Evolutionary conservation across 2,329 filamentous ascomycete genomes (phyloP).

Genomic region (Epichloe gansuensis): DNA sequence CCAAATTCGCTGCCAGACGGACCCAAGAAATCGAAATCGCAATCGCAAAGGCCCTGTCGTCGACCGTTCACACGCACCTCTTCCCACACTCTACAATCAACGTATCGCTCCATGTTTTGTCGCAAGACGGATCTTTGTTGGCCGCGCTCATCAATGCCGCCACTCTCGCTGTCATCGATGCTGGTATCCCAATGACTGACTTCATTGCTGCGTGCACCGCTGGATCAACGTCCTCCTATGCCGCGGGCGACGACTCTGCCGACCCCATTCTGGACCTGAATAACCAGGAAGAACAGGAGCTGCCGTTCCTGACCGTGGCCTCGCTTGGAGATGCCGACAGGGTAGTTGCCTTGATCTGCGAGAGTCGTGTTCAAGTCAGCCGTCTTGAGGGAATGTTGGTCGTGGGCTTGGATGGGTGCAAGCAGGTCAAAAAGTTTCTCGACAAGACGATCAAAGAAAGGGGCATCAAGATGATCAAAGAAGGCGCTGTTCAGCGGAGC

Average conservation of each 20-base stretch:
- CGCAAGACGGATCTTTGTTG: constrained; percentile 80
- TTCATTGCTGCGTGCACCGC: constrained; percentile 84
- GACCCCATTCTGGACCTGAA: constrained; percentile 76
- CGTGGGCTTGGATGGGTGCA: constrained; percentile 84
- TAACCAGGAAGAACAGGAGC: constrained; percentile 68
- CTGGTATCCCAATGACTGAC: constrained; percentile 88
- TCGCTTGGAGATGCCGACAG: constrained; percentile 64
- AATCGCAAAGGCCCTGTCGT: constrained; percentile 63
- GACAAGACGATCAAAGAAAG: constrained; percentile 67
- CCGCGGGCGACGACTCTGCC: constrained; percentile 52
- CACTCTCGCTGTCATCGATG: constrained; percentile 85
- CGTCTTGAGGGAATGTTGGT: constrained; percentile 86
- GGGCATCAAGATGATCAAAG: constrained; percentile 50
- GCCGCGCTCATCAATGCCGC: constrained; percentile 84
- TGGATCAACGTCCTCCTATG: constrained; percentile 60
- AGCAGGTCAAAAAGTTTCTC: constrained; percentile 68
- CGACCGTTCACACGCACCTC: constrained; percentile 71
- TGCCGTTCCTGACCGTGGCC: constrained; percentile 79
- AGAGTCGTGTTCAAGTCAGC: constrained; percentile 72
- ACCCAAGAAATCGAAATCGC: constrained; percentile 71
- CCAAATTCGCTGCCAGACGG: constrained; percentile 39
- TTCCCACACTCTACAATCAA: constrained; percentile 81
- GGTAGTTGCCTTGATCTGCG: constrained; percentile 70
- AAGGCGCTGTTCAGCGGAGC: constrained; percentile 38
- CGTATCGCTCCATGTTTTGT: constrained; percentile 75